phyloP scores from a whole-genome alignment of 2,329 filamentous ascomycete species.

The Trichoderma arundinaceum region DNA sequence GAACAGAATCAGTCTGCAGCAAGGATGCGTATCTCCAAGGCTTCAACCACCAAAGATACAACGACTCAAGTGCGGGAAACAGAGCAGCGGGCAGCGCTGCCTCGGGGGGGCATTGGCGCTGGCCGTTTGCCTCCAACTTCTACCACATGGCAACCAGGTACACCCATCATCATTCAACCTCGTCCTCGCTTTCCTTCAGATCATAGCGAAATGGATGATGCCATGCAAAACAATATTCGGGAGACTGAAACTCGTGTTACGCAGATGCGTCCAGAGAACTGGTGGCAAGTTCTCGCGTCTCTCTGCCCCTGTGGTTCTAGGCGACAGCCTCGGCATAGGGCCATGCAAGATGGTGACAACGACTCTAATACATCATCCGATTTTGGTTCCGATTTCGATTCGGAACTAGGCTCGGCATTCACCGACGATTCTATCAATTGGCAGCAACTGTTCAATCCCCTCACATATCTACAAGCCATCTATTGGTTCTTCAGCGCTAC shows the following conservation, averaged over 20 bases:
- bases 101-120: background rate
- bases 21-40: background rate
- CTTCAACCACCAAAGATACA: background rate
- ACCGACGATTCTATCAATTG: conserved; percentile 36
- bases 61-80: background rate
- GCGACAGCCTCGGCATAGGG: background rate
- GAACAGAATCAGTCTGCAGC: conserved; percentile 8
- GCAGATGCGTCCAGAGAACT: conserved; percentile 23
- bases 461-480: conserved; percentile 41
- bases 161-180: background rate
- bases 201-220: conserved; percentile 37
- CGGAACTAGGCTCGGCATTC: conserved; percentile 32
- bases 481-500: conserved; percentile 37
- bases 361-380: conserved; percentile 10
- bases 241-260: conserved; percentile 31
- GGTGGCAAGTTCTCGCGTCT: conserved; percentile 37
- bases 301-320: conserved; percentile 12
- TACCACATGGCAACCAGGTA: background rate
- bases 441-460: conserved; percentile 41
- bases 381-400: conserved; percentile 23
- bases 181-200: conserved; percentile 23
- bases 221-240: conserved; percentile 36
- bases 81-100: background rate
- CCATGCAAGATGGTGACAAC: conserved; percentile 5
- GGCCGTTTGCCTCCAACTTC: background rate